phyloP scores from a whole-genome alignment of 495 filamentous ascomycete genomes.

The Achaetomiella virescens region DNA sequence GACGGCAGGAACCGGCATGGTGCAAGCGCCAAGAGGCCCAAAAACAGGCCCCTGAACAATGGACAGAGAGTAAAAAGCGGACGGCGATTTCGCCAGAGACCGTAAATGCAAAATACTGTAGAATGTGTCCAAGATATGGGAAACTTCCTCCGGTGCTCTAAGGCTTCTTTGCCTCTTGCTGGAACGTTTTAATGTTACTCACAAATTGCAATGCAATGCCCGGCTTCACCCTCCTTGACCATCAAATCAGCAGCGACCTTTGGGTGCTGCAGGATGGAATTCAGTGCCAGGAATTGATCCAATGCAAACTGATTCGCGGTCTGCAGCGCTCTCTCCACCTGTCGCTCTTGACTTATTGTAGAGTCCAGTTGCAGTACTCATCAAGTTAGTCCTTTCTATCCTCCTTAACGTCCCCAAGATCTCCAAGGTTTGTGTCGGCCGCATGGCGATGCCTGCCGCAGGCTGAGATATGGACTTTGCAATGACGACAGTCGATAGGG shows the following conservation, averaged over 20 bases:
- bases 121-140: no score
- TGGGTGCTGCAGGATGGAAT: constrained; percentile 6
- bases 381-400: constrained; percentile 6
- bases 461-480: constrained; percentile 1
- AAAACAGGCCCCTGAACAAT: no score
- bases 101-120: no score
- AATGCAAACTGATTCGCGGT: no score
- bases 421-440: neutral
- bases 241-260: constrained; percentile 7
- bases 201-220: constrained; percentile 8
- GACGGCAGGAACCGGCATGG: no score
- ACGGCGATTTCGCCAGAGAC: no score
- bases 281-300: constrained; percentile 10
- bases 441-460: constrained; percentile 1
- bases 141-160: no score
- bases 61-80: no score
- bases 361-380: no score
- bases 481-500: constrained; percentile 6
- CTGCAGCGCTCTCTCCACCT: no score
- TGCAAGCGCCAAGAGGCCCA: no score
- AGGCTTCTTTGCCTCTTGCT: constrained; percentile 6
- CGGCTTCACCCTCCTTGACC: constrained; percentile 7
- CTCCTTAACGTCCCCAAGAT: constrained; percentile 1
- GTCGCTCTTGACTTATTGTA: no score
- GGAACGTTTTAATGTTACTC: constrained; percentile 9